These are phyloP conservation scores for Ophiosphaerella herpotricha DNA, from an alignment of 2,329 filamentous ascomycete genomes.

Conservation along the genomic window DNA sequence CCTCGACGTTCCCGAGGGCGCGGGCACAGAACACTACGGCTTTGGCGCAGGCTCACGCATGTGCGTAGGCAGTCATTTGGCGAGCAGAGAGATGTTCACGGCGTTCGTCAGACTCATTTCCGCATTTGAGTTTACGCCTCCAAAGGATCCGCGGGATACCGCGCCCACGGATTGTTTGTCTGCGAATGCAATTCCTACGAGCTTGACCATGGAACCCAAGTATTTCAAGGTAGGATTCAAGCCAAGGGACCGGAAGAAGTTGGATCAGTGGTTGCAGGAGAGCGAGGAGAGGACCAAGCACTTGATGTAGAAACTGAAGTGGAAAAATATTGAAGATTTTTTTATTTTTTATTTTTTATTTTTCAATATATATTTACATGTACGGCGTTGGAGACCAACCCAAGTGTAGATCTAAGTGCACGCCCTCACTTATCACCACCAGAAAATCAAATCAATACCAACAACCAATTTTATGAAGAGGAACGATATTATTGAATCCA, in stretches of 20 bases:
- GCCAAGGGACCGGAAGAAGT: conserved; percentile 46
- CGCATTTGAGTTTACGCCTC: conserved; percentile 53
- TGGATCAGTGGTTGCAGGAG: conserved; percentile 54
- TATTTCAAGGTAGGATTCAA: conserved; percentile 56
- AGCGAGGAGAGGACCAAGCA: conserved; percentile 53
- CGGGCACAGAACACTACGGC: conserved; percentile 55
- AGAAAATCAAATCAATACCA: no score
- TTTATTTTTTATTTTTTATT: no score
- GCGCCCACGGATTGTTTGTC: conserved; percentile 52
- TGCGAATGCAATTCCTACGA: conserved; percentile 53
- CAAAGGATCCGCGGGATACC: conserved; percentile 46
- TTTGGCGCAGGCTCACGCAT: conserved; percentile 54
- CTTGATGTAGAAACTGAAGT: conserved; percentile 28
- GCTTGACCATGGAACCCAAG: conserved; percentile 57
- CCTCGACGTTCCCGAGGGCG: conserved; percentile 54
- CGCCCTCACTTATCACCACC: no score
- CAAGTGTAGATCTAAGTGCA: no score
- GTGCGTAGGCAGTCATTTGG: conserved; percentile 54
- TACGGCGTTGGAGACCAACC: no score
- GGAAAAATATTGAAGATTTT: neutral
- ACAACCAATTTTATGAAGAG: no score
- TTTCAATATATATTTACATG: no score
- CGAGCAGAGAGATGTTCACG: conserved; percentile 49
- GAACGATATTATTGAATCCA: neutral
- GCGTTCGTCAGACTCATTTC: conserved; percentile 55